Conservation (phyloP, 1,284 basidiomycete species). For the Ustilago trichophora region DNA sequence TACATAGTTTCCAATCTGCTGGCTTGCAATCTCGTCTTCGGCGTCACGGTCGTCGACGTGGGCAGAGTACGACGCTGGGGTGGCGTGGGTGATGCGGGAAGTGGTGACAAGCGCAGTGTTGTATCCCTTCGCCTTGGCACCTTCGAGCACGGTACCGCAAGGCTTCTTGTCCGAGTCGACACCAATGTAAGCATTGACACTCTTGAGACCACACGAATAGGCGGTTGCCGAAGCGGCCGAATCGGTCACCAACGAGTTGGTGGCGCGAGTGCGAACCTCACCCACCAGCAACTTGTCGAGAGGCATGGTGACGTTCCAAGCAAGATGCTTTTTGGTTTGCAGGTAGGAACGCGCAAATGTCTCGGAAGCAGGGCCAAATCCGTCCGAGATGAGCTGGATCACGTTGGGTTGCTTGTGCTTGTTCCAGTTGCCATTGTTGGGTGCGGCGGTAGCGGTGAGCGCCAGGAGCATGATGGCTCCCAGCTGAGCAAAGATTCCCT, state of each 20-base stretch:
- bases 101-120: slow-evolving; percentile 64
- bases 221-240: slow-evolving; percentile 65
- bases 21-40: slow-evolving; percentile 63
- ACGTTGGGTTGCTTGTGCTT: slow-evolving; percentile 39
- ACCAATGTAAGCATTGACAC: slow-evolving; percentile 64
- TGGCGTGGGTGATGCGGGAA: slow-evolving; percentile 65
- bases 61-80: slow-evolving; percentile 60
- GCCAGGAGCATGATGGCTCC: slow-evolving; percentile 39
- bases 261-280: slow-evolving; percentile 60
- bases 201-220: slow-evolving; percentile 63
- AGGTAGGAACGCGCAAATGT: slow-evolving; percentile 62
- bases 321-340: slow-evolving; percentile 42
- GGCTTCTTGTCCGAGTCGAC: slow-evolving; percentile 63
- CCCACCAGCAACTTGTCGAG: slow-evolving; percentile 64
- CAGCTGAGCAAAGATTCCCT: slow-evolving; percentile 32
- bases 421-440: slow-evolving; percentile 31
- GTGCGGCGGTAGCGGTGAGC: slow-evolving; percentile 25
- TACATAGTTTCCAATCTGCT: slow-evolving; percentile 61
- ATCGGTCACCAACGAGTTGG: slow-evolving; percentile 65
- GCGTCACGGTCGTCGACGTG: slow-evolving; percentile 64
- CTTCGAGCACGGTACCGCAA: slow-evolving; percentile 66
- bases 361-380: slow-evolving; percentile 65
- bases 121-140: slow-evolving; percentile 62
- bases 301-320: slow-evolving; percentile 53
- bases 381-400: slow-evolving; percentile 61